Evolutionary conservation across 805 yeast genomes (phyloP).

Genomic region (Wickerhamiella dianesei): DNA sequence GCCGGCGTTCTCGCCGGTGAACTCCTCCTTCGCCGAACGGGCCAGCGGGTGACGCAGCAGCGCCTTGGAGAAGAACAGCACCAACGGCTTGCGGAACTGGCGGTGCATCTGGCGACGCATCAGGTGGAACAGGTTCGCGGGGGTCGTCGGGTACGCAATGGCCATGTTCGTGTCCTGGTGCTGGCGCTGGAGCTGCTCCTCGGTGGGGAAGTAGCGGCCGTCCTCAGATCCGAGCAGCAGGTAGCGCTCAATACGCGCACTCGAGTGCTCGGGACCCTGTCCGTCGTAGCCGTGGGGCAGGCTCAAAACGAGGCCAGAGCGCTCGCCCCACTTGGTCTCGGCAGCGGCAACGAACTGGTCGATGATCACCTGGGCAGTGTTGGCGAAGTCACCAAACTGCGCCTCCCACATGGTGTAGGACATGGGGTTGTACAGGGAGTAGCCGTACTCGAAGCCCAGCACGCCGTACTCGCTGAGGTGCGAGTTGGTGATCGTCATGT

Average conservation of each 20-base stretch:
- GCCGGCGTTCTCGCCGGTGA: slow-evolving; percentile 71
- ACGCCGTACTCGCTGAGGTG: slow-evolving; percentile 98
- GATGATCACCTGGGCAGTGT: slow-evolving; percentile 94
- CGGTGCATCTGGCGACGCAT: slow-evolving; percentile 98
- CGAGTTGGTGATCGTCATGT: slow-evolving; percentile 80
- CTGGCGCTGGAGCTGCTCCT: slow-evolving; percentile 82
- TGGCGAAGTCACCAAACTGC: slow-evolving; percentile 99
- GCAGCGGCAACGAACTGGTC: slow-evolving; percentile 96
- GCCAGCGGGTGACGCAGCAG: slow-evolving; percentile 97
- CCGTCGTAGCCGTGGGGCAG: slow-evolving; percentile 99
- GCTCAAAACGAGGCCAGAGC: slow-evolving; percentile 89
- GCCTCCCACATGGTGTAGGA: slow-evolving; percentile 98
- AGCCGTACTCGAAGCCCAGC: slow-evolving; percentile 98
- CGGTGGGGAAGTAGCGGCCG: slow-evolving; percentile 83
- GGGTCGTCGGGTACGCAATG: slow-evolving; percentile 95
- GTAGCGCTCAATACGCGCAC: slow-evolving; percentile 95
- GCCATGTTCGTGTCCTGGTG: slow-evolving; percentile 98
- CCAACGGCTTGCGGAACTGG: slow-evolving; percentile 81
- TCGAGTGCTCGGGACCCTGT: slow-evolving; percentile 99
- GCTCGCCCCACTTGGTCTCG: slow-evolving; percentile 97
- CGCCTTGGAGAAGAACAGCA: slow-evolving; percentile 79
- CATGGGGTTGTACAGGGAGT: slow-evolving; percentile 93
- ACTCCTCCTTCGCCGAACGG: slow-evolving; percentile 67
- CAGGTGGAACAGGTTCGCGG: slow-evolving; percentile 90
- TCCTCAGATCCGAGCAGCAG: slow-evolving; percentile 93